A percentile compares a stretch with the other conserved stretches of the same genome.
Conservation (phyloP, 805 yeast species). For the Saccharomycopsis synnaedendra region DNA sequence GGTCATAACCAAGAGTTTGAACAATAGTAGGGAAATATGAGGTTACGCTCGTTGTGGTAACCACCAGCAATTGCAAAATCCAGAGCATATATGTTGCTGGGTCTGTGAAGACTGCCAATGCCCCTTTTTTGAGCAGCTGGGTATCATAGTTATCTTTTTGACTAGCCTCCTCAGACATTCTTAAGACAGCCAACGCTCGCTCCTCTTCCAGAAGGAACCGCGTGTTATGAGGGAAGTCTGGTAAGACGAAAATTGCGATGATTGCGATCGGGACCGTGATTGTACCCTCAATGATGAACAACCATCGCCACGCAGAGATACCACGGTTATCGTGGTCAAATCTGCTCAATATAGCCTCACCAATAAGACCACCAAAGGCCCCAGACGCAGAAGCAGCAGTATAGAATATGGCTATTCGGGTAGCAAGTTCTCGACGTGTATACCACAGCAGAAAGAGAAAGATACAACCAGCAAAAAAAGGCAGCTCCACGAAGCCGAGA, state of each 20-base stretch:
- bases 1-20: conserved; percentile 37
- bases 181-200: conserved; percentile 11
- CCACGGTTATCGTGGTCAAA: conserved; percentile 39
- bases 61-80: conserved; percentile 25
- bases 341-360: conserved; percentile 49
- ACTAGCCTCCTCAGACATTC: conserved; percentile 10
- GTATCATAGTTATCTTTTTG: conserved; percentile 9
- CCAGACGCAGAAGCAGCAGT: conserved; percentile 31
- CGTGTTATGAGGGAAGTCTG: conserved; percentile 32
- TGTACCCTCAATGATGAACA: conserved; percentile 53
- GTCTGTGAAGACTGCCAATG: conserved; percentile 8
- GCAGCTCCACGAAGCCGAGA: conserved; percentile 59
- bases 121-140: conserved; percentile 1
- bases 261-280: conserved; percentile 49
- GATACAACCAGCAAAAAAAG: conserved; percentile 51
- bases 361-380: conserved; percentile 48
- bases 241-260: conserved; percentile 29
- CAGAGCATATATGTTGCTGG: conserved; percentile 11
- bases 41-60: conserved; percentile 50
- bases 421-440: conserved; percentile 37
- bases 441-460: conserved; percentile 43
- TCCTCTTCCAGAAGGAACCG: conserved; percentile 29
- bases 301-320: conserved; percentile 61
- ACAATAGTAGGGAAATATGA: conserved; percentile 55
- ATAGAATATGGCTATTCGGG: conserved; percentile 45